Conservation (phyloP, 345 rosid genomes). For the Geranium rotundifolium region DNA sequence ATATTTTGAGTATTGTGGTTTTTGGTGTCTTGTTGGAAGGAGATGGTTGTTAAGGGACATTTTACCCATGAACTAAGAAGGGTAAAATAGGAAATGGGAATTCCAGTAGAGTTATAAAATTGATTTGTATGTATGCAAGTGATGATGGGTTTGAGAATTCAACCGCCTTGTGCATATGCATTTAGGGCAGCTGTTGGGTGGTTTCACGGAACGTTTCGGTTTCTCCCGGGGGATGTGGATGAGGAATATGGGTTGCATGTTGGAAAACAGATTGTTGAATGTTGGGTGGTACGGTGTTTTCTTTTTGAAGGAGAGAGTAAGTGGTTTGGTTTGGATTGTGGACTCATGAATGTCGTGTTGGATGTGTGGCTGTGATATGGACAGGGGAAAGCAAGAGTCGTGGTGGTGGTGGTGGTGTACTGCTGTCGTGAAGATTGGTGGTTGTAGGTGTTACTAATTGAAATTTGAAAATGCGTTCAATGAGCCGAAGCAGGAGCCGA, state of each 20-base stretch:
- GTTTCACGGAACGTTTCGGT: neutral
- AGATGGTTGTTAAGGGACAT: no score
- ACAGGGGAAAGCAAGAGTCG: slow-evolving; percentile 53
- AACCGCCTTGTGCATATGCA: neutral
- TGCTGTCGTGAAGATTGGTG: slow-evolving; percentile 28
- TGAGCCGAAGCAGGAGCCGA: slow-evolving; percentile 66
- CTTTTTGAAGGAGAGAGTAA: slow-evolving; percentile 34
- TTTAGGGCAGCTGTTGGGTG: slow-evolving; percentile 18
- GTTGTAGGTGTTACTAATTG: slow-evolving; percentile 33
- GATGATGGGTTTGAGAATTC: neutral
- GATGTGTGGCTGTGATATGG: slow-evolving; percentile 68
- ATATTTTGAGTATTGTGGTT: no score
- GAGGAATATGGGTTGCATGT: slow-evolving; percentile 18
- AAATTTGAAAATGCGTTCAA: slow-evolving; percentile 48
- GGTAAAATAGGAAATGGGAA: no score
- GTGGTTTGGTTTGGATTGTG: slow-evolving; percentile 25
- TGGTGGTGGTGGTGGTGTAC: slow-evolving; percentile 35
- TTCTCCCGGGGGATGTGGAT: slow-evolving; percentile 17
- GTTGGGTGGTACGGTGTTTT: slow-evolving; percentile 36
- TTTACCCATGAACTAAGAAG: no score
- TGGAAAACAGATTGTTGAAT: slow-evolving; percentile 21
- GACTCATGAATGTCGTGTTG: slow-evolving; percentile 43
- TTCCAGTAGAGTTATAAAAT: no score
- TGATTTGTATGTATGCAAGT: no score
- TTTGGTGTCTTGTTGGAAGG: no score